Percentiles rank a stretch among this genome's conserved stretches.
These are phyloP conservation scores for Coemansia sp. DNA, from an alignment of 192 early-diverging fungal genomes.

Conservation along the genomic window DNA sequence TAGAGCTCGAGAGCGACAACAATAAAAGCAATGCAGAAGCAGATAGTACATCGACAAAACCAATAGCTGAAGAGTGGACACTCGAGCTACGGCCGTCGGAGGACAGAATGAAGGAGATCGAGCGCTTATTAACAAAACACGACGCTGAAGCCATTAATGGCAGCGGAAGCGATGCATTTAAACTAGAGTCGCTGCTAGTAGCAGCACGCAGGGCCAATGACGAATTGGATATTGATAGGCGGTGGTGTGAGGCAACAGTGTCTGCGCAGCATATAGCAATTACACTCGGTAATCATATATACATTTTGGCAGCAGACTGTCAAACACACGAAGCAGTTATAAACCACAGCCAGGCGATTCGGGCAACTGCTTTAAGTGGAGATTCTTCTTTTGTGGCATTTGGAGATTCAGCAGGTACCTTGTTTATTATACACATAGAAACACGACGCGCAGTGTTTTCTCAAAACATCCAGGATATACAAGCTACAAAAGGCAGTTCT, in stretches of 20 bases:
- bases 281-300: conserved; percentile 21
- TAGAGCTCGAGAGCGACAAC: too few species aligned
- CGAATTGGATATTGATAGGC: neutral
- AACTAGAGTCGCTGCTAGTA: conserved; percentile 38
- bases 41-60: too few species aligned
- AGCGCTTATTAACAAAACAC: too few species aligned
- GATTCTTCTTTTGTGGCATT: conserved; percentile 49
- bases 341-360: conserved; percentile 19
- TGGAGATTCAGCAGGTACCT: conserved; percentile 31
- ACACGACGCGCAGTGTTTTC: conserved; percentile 37
- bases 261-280: conserved; percentile 34
- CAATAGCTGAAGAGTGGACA: too few species aligned
- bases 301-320: conserved; percentile 24
- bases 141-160: too few species aligned
- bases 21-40: too few species aligned
- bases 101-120: too few species aligned
- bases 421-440: conserved; percentile 44
- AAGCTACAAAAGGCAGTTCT: too few species aligned
- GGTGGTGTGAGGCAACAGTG: conserved; percentile 25
- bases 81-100: too few species aligned
- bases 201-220: conserved; percentile 10
- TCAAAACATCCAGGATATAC: conserved; percentile 7
- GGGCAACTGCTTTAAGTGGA: conserved; percentile 22
- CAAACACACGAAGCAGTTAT: conserved; percentile 31
- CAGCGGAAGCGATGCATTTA: too few species aligned